Base-by-base conservation (phyloP, 2,329 filamentous ascomycete genomes). In the Spiromastix sp. region DNA sequence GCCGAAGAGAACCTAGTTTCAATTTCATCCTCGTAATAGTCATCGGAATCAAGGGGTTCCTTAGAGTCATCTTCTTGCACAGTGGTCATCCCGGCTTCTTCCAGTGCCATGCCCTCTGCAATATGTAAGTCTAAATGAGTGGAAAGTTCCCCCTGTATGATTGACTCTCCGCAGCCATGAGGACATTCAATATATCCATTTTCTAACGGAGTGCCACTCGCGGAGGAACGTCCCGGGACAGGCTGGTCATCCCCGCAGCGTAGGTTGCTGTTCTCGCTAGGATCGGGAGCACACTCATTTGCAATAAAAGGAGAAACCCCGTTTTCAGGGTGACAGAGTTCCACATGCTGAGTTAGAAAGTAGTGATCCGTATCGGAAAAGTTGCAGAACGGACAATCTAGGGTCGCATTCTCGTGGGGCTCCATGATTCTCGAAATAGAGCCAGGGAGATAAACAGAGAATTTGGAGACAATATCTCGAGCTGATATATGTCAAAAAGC, bases 111-210 rank as follows among this genome's bases (percentile, higher is more conserved):
- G 8, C 48, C 52, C 48, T 75, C 72, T 12, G 66, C 64, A 30
- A 59, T 50, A 48, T 81, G 77, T 37, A 79, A 59, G 46, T 78
- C 71, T 22, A 79, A 48, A 48, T 81, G 77, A 29, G 62, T 67
- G 11, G 72, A 65, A 22, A 80, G 57, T 45, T 79, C 72, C 11
- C 59, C 52, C 5, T 62, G 47, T 5, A 63, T 55, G 13, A 79
- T 52, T n/a, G 64, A 51, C 51, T 82, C 77, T 20, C 71, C 71
- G 48, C 79, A 83, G 15, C 66, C 69, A 11, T 71, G 66, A 21
- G 71, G 67, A 45, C 76, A 79, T 27, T 68, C 60, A 15, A 66
- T 59, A 47, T 74, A 75, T 33, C 49, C 46, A 5, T 44, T 26
- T 21, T 35, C 30, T 15, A 30, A 27, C n/a, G 21, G 12, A 33